A percentile compares a stretch with the other conserved stretches of the same genome.
Conservation (phyloP, 345 rosid genomes). For the Eucalyptus marginata region DNA sequence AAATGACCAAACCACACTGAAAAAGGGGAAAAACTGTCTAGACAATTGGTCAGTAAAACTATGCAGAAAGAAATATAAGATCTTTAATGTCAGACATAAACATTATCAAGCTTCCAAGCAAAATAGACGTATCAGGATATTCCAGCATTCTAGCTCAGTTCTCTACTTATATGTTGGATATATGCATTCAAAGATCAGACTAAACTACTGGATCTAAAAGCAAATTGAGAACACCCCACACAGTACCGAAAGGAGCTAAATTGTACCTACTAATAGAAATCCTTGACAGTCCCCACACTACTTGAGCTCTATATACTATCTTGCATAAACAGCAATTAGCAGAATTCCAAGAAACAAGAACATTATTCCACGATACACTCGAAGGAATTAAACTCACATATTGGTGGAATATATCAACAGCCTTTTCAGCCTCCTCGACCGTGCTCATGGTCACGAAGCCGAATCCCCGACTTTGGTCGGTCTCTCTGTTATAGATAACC, state of each 20-base stretch:
- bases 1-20: not conserved
- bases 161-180: not conserved
- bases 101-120: not conserved
- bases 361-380: not conserved
- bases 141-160: not conserved
- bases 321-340: not conserved
- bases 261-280: not conserved
- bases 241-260: not conserved
- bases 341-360: not conserved
- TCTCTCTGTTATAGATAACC: slow-evolving; percentile 83
- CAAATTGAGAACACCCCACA: not conserved
- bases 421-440: slow-evolving; percentile 85
- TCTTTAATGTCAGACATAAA: not conserved
- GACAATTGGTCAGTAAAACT: not conserved
- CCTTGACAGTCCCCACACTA: not conserved
- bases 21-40: not conserved
- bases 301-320: not conserved
- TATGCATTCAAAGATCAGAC: not conserved
- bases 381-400: slow-evolving; percentile 42
- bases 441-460: slow-evolving; percentile 96
- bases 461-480: slow-evolving; percentile 92
- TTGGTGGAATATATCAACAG: slow-evolving; percentile 50
- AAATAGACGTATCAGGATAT: not conserved
- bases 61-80: not conserved
- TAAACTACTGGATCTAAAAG: not conserved